Conservation (phyloP, 2,329 filamentous ascomycete species). For the Gremmenia infestans region DNA sequence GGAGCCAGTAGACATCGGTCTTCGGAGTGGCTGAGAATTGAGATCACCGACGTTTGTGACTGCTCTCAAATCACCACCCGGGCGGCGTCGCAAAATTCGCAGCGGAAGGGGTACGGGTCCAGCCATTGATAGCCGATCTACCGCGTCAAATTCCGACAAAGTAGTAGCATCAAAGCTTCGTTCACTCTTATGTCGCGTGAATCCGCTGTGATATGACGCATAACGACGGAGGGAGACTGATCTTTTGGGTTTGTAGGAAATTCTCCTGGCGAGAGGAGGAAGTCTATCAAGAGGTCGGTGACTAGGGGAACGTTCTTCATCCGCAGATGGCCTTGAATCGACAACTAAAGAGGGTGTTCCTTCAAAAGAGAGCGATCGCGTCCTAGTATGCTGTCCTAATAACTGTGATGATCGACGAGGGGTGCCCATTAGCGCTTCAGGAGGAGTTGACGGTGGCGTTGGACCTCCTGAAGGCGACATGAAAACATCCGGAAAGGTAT, state of each 20-base stretch:
- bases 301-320: constrained; percentile 21
- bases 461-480: constrained; percentile 45
- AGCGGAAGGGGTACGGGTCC: constrained; percentile 47
- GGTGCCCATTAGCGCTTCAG: constrained; percentile 40
- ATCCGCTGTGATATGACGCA: constrained; percentile 56
- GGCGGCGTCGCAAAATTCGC: constrained; percentile 63
- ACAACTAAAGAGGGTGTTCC: constrained; percentile 25
- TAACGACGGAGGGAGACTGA: constrained; percentile 51
- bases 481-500: constrained; percentile 50
- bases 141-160: constrained; percentile 50
- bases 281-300: constrained; percentile 18
- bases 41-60: constrained; percentile 61
- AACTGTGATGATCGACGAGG: constrained; percentile 53
- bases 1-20: constrained; percentile 55
- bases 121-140: constrained; percentile 41
- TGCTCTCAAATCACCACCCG: constrained; percentile 69
- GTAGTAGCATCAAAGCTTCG: constrained; percentile 59
- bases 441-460: constrained; percentile 59
- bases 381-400: constrained; percentile 39
- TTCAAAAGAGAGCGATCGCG: constrained; percentile 32
- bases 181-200: constrained; percentile 45
- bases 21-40: constrained; percentile 44
- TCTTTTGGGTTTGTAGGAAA: constrained; percentile 41
- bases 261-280: constrained; percentile 16
- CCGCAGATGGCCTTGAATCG: constrained; percentile 20